Conservation (phyloP, 352 stramenopile genomes). For the Aphanomyces astaci region DNA sequence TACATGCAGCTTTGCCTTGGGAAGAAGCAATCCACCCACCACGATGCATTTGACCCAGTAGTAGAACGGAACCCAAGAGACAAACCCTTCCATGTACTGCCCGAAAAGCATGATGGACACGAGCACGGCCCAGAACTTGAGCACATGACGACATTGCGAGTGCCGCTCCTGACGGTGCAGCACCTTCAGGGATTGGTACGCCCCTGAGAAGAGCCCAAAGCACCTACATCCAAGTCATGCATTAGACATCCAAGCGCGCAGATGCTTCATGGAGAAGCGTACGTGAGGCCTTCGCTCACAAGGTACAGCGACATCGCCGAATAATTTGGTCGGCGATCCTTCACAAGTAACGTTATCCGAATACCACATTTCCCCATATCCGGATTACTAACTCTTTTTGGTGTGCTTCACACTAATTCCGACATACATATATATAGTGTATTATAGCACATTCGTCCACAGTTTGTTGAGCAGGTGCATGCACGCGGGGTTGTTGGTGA, state of each 20-base stretch:
- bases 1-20: conserved; percentile 2
- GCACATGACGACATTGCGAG: conserved; percentile 1
- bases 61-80: conserved; percentile 20
- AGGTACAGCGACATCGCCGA: conserved; percentile 21
- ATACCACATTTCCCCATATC: too few species aligned
- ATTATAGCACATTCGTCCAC: conserved; percentile 86
- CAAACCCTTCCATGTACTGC: conserved; percentile 15
- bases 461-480: conserved; percentile 97
- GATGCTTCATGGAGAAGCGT: not conserved
- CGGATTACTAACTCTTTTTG: too few species aligned
- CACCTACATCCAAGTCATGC: not conserved
- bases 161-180: not conserved
- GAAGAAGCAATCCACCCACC: not conserved
- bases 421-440: not conserved
- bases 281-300: conserved; percentile 21
- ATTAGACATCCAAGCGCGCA: not conserved
- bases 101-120: conserved; percentile 5
- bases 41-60: conserved; percentile 15
- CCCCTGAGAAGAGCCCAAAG: conserved; percentile 19
- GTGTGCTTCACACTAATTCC: too few species aligned
- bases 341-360: not conserved
- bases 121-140: conserved; percentile 17
- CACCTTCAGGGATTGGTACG: conserved; percentile 20
- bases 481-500: conserved; percentile 92
- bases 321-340: not conserved